Base-by-base conservation (phyloP, 495 filamentous ascomycete genomes). In the Aspergillus carlsbadensis region DNA sequence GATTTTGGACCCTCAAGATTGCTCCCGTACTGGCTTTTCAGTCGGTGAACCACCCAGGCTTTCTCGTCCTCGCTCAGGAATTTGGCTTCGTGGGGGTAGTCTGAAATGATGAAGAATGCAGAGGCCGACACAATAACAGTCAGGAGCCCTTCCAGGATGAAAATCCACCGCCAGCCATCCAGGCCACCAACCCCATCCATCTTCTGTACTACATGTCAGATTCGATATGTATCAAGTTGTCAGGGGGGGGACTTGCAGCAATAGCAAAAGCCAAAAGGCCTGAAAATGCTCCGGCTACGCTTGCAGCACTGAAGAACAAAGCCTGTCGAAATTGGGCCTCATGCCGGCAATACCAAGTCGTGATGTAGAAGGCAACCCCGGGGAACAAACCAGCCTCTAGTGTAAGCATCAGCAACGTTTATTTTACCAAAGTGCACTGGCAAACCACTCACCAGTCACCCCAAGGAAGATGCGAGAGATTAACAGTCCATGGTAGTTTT, bases 91-190 rank as follows among this genome's bases (percentile, higher is more conserved):
- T 86, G 86, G 11, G 87, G 87, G 31, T 82, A 91, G 49, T 90
- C 87, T 45, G 81, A 71, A 5, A 92, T 71, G 0, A 73, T 67
- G 53, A 85, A 87, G 59, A 79, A 87, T 11, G 84, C 79, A 2
- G 78, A n/a, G 6, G 82, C 29, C 3, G 84, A 85, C 5, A 90
- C 76, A n/a, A 85, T 6, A 1, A 90, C 73, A 0, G 72, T 84
- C 10, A 83, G 75, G 13, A 80, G 74, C n/a, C 85, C 81, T 46
- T 87, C 86, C 13, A 88, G 72, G 52, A 89, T 85, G 65, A 87
- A 87, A 49, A 91, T 90, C 88, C 88, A 91, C 29, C 84, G 79
- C 88, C 88, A 90, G 24, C 87, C 87, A 20, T 76, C 72, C 17
- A 86, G 70, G 0, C 82, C 81, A 0, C 70, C 83, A 4, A 87